phyloP scores from a whole-genome alignment of 805 yeast genomes.

The Candida insectorum region DNA sequence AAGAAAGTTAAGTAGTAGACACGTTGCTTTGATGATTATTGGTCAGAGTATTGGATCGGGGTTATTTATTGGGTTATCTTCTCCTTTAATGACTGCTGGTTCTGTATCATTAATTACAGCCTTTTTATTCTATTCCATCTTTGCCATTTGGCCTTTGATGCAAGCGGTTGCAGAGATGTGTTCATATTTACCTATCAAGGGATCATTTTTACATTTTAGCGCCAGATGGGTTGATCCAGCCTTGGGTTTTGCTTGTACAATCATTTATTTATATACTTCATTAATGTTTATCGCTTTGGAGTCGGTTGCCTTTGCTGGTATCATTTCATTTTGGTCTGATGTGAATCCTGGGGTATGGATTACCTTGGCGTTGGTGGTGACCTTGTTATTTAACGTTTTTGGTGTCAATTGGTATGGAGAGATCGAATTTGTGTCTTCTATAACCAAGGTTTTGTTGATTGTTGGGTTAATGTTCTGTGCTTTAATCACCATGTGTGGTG shows the following conservation, averaged over 20 bases:
- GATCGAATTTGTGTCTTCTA: constrained; percentile 32
- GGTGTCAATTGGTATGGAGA: constrained; percentile 44
- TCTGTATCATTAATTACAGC: constrained; percentile 33
- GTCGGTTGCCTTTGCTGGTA: constrained; percentile 28
- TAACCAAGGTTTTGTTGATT: constrained; percentile 30
- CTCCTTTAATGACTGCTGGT: constrained; percentile 30
- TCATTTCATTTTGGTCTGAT: constrained; percentile 28
- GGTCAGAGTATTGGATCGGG: constrained; percentile 37
- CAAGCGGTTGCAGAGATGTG: constrained; percentile 38
- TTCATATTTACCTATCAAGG: constrained; percentile 32
- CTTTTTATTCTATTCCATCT: constrained; percentile 25
- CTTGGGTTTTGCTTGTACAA: constrained; percentile 30
- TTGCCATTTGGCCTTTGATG: constrained; percentile 34
- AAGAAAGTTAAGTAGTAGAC: constrained; percentile 27
- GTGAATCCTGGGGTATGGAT: constrained; percentile 31
- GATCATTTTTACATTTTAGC: constrained; percentile 31
- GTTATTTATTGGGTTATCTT: constrained; percentile 28
- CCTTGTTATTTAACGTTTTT: constrained; percentile 25
- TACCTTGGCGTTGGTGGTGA: constrained; percentile 24
- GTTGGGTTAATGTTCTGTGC: constrained; percentile 32
- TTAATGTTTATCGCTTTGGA: constrained; percentile 33
- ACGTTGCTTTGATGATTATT: constrained; percentile 32
- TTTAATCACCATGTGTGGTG: constrained; percentile 36
- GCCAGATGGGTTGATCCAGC: constrained; percentile 36
- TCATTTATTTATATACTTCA: constrained; percentile 31